phyloP scores from a whole-genome alignment of 2,329 filamentous ascomycete genomes.

The Clarireedia homoeocarpa region DNA sequence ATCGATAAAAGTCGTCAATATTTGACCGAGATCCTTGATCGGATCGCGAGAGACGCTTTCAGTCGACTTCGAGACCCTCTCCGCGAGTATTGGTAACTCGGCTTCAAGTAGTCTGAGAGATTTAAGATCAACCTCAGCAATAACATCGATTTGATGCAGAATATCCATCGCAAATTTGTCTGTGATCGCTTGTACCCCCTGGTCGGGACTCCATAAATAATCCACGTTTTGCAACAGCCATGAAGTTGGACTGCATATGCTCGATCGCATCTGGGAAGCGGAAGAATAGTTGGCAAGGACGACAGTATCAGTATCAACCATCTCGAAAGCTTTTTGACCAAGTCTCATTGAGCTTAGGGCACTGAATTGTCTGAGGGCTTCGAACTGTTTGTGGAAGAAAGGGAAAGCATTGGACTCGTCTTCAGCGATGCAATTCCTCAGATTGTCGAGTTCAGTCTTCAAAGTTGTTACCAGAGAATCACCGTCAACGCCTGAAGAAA shows the following conservation, averaged over 20 bases:
- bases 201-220: slow-evolving; percentile 26
- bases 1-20: slow-evolving; percentile 18
- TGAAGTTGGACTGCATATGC: slow-evolving; percentile 19
- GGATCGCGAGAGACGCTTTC: slow-evolving; percentile 36
- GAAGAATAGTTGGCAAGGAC: slow-evolving; percentile 27
- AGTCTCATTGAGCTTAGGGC: slow-evolving; percentile 15
- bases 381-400: slow-evolving; percentile 48
- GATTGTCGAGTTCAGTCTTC: slow-evolving; percentile 41
- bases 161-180: slow-evolving; percentile 43
- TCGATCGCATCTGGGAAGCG: slow-evolving; percentile 23
- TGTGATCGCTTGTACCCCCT: slow-evolving; percentile 37
- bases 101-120: slow-evolving; percentile 56
- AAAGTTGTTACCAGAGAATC: slow-evolving; percentile 39
- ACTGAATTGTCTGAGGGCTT: slow-evolving; percentile 43
- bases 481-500: slow-evolving; percentile 32
- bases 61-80: slow-evolving; percentile 31
- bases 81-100: slow-evolving; percentile 55
- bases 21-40: slow-evolving; percentile 37
- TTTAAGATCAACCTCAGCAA: slow-evolving; percentile 47
- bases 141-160: slow-evolving; percentile 44
- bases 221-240: slow-evolving; percentile 22
- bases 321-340: neutral
- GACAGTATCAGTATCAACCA: slow-evolving; percentile 18
- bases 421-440: slow-evolving; percentile 40
- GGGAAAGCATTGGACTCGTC: slow-evolving; percentile 37